Conservation (phyloP, 306 rosid species). For the Lupinus albus region DNA sequence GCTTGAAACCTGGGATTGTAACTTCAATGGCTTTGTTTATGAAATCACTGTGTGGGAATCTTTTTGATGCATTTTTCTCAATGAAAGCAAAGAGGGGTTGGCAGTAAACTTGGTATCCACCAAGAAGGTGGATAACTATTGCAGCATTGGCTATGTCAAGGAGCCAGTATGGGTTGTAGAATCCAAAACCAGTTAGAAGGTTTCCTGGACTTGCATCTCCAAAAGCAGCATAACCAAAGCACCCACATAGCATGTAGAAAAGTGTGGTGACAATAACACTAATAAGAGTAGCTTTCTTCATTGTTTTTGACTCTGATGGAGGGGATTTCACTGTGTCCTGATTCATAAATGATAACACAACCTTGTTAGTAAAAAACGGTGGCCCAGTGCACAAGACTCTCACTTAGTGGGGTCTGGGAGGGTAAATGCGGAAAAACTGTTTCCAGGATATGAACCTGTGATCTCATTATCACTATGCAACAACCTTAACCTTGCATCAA, state of each 20-base stretch:
- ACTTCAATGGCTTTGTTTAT: slow-evolving; percentile 49
- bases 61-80: slow-evolving; percentile 45
- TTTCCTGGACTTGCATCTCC: slow-evolving; percentile 78
- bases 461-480: too few species aligned
- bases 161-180: slow-evolving; percentile 78
- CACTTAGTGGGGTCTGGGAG: too few species aligned
- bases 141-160: slow-evolving; percentile 84
- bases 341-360: slow-evolving; percentile 10
- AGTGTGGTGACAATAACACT: slow-evolving; percentile 63
- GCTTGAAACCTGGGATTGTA: slow-evolving; percentile 35
- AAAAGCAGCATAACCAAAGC: slow-evolving; percentile 74
- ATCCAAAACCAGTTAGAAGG: slow-evolving; percentile 74
- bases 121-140: slow-evolving; percentile 78
- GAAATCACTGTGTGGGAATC: slow-evolving; percentile 55
- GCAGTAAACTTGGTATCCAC: slow-evolving; percentile 77
- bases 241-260: slow-evolving; percentile 87
- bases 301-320: slow-evolving; percentile 72
- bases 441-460: too few species aligned
- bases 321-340: slow-evolving; percentile 78
- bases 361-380: too few species aligned
- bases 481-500: too few species aligned
- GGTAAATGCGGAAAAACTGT: too few species aligned
- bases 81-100: slow-evolving; percentile 76
- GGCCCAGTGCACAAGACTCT: too few species aligned
- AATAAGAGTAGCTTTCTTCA: slow-evolving; percentile 61